Conservation (phyloP, 2,329 filamentous ascomycete genomes). For the Monilinia laxa region DNA sequence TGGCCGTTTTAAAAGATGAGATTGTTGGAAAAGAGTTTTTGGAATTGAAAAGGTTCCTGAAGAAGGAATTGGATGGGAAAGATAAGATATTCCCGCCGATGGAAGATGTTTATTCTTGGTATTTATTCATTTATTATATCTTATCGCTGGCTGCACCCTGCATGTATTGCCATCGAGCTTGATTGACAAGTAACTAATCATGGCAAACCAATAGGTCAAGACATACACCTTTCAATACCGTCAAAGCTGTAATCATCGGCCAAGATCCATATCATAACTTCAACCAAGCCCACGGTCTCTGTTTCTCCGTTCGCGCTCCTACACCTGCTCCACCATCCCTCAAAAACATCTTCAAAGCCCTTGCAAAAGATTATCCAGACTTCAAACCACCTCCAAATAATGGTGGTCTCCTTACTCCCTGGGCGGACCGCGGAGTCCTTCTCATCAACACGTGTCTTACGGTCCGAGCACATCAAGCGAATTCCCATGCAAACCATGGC, state of each 20-base stretch:
- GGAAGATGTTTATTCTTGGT: constrained; percentile 95
- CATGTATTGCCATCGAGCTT: background rate
- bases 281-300: constrained; percentile 94
- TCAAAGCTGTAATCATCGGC: constrained; percentile 90
- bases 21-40: constrained; percentile 77
- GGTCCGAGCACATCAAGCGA: constrained; percentile 83
- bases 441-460: constrained; percentile 95
- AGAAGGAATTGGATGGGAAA: constrained; percentile 69
- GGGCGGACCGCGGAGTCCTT: constrained; percentile 90
- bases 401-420: constrained; percentile 81
- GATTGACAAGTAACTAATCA: constrained; percentile 30
- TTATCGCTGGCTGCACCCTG: background rate
- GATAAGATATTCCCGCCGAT: constrained; percentile 84
- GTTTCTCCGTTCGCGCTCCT: constrained; percentile 90
- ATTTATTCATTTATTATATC: constrained; percentile 31
- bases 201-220: constrained; percentile 67
- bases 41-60: constrained; percentile 82
- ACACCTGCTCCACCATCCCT: constrained; percentile 86
- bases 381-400: constrained; percentile 75
- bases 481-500: constrained; percentile 79
- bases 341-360: constrained; percentile 86
- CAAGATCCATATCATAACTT: constrained; percentile 97
- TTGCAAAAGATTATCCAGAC: constrained; percentile 82
- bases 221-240: constrained; percentile 81
- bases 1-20: constrained; percentile 85